phyloP scores from a whole-genome alignment of 148 eudicot species.

The Arbutus unedo region DNA sequence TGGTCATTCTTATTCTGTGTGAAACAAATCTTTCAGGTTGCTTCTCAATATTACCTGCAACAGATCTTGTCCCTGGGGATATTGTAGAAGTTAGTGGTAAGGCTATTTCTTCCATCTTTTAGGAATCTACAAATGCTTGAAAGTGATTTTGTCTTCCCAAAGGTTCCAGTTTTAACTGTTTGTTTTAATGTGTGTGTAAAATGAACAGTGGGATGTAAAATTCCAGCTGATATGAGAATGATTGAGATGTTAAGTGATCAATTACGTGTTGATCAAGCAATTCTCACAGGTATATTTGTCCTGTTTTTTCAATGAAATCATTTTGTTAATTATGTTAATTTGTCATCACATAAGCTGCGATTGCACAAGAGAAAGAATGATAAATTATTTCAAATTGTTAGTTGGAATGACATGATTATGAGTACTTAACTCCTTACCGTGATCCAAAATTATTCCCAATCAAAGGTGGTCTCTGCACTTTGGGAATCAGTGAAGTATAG shows the following conservation, averaged over 20 bases:
- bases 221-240: constrained; percentile 99
- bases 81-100: constrained; percentile 93
- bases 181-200: constrained; percentile 13
- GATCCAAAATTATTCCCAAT: neutral
- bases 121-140: constrained; percentile 1
- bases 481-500: neutral
- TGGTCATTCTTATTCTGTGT: constrained; percentile 9
- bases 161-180: neutral
- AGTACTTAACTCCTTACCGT: neutral
- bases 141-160: neutral
- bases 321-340: neutral
- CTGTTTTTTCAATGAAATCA: neutral
- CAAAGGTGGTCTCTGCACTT: constrained; percentile 8
- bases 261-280: constrained; percentile 97
- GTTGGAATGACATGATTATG: neutral
- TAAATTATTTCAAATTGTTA: constrained; percentile 13
- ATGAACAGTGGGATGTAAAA: constrained; percentile 82
- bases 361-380: neutral
- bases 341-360: neutral
- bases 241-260: constrained; percentile 86
- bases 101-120: constrained; percentile 14
- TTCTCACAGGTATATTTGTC: constrained; percentile 69
- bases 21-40: constrained; percentile 53
- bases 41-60: constrained; percentile 88
- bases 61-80: constrained; percentile 96